phyloP scores from a whole-genome alignment of 1,139 yeast species.

The Geotrichum citri-aurantii region DNA sequence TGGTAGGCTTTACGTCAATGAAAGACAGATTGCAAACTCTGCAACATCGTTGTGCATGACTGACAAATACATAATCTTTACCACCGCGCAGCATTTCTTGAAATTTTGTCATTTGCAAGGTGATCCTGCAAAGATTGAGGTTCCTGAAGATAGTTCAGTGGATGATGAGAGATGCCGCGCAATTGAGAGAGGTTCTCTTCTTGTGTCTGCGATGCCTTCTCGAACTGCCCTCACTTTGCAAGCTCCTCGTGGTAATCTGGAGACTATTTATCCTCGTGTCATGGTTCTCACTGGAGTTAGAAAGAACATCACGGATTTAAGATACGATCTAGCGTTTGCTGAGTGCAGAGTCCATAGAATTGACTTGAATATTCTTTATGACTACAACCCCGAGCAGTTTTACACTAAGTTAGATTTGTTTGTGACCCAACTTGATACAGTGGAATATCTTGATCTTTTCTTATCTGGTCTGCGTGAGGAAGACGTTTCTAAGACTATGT shows the following conservation, averaged over 20 bases:
- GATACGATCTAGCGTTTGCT: slow-evolving; percentile 66
- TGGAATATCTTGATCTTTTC: slow-evolving; percentile 79
- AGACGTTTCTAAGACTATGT: slow-evolving; percentile 78
- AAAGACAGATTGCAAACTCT: slow-evolving; percentile 58
- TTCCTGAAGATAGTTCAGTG: slow-evolving; percentile 36
- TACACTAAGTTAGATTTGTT: slow-evolving; percentile 59
- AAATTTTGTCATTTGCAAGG: slow-evolving; percentile 71
- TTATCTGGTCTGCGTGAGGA: slow-evolving; percentile 82
- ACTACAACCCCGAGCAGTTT: slow-evolving; percentile 71
- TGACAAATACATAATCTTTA: slow-evolving; percentile 67
- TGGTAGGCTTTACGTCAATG: slow-evolving; percentile 70
- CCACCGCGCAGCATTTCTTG: slow-evolving; percentile 81
- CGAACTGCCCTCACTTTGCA: slow-evolving; percentile 79
- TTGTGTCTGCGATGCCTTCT: slow-evolving; percentile 78
- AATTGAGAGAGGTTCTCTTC: slow-evolving; percentile 82
- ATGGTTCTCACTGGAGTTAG: slow-evolving; percentile 86
- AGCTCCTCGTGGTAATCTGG: slow-evolving; percentile 94
- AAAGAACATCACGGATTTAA: slow-evolving; percentile 49
- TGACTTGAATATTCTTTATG: slow-evolving; percentile 83
- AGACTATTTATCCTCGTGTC: slow-evolving; percentile 87
- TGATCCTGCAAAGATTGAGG: slow-evolving; percentile 32
- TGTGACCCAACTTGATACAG: slow-evolving; percentile 60
- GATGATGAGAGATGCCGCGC: slow-evolving; percentile 79
- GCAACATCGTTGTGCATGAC: slow-evolving; percentile 79
- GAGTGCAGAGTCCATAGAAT: slow-evolving; percentile 89